Evolutionary conservation across 148 eudicot species (phyloP), one percentile per base, ranked within the genome.

Genomic region (Rhododendron ovatum): DNA sequence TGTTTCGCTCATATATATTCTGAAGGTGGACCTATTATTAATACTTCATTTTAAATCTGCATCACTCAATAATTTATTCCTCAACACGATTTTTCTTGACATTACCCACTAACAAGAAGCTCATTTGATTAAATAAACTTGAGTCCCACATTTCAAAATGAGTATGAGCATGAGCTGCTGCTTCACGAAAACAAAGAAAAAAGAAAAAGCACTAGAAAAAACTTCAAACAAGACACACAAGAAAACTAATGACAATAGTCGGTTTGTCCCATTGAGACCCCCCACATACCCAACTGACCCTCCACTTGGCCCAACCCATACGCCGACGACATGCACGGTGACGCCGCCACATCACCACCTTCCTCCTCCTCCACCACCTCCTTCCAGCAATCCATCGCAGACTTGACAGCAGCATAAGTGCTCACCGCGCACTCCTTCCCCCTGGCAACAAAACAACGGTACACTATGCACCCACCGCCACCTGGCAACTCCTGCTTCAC

Each of bases 361-460:
- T 87, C 86, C 86, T 83, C 86, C 86, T 83, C 89, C 28, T 30
- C 89, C 28, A 71, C 89, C 80, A 84, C 67, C 71, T 79, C 80
- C 84, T 78, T 53, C 89, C 86, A 83, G 84, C 86, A 84, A 20
- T 51, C 10, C 79, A 65, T 6, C 41, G 69, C 83, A 2, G 86
- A 67, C 37, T 83, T 87, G 8, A 81, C 57, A 2, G 10, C 5
- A 2, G 12, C 4, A 48, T 14, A 3, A 1, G 41, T 7, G 43
- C 10, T 3, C 24, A 11, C 57, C 3, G 28, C 78, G 28, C 67
- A 59, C 82, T 24, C 79, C 28, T 22, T 26, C 43, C 22, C 57
- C 71, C 10, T 63, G 2, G 43, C 43, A n/a, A 69, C 61, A 26
- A 87, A 87, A 22, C 86, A 67, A 13, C 33, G 53, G 65, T 87